These are phyloP conservation scores for Nymphaea thermarum DNA, from an alignment of 164 flowering plant species.

Conservation along the genomic window DNA sequence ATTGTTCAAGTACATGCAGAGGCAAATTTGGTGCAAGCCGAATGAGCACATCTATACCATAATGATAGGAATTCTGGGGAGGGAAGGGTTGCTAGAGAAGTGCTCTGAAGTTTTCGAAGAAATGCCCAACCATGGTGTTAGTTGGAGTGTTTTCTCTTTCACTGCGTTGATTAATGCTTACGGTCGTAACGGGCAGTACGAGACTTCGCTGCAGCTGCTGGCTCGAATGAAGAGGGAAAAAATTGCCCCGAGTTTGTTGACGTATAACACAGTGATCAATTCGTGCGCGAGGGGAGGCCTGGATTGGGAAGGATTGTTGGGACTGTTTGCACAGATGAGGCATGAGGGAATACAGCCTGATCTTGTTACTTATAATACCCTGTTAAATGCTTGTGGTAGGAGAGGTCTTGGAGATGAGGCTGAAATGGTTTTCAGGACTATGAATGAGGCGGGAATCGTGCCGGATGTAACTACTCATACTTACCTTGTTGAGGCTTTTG, in stretches of 20 bases:
- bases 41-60: constrained; percentile 85
- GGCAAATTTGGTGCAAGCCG: constrained; percentile 96
- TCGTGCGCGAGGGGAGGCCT: constrained; percentile 90
- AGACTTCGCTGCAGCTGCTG: constrained; percentile 49
- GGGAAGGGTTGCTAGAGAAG: constrained; percentile 81
- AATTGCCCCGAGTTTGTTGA: constrained; percentile 56
- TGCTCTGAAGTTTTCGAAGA: constrained; percentile 72
- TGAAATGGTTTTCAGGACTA: constrained; percentile 86
- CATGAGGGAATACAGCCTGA: constrained; percentile 92
- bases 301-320: constrained; percentile 82
- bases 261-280: constrained; percentile 79
- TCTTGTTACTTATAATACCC: constrained; percentile 72
- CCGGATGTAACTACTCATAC: constrained; percentile 75
- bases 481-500: constrained; percentile 75
- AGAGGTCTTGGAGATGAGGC: constrained; percentile 81
- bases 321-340: constrained; percentile 91
- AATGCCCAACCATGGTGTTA: constrained; percentile 59
- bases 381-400: constrained; percentile 69
- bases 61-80: constrained; percentile 65
- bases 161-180: constrained; percentile 82
- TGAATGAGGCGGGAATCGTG: constrained; percentile 81
- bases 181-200: constrained; percentile 71
- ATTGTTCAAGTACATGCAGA: constrained; percentile 88
- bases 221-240: constrained; percentile 67
- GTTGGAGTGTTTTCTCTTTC: constrained; percentile 53